Conservation (phyloP, 2,329 filamentous ascomycete genomes). For the Xylaria sp. region DNA sequence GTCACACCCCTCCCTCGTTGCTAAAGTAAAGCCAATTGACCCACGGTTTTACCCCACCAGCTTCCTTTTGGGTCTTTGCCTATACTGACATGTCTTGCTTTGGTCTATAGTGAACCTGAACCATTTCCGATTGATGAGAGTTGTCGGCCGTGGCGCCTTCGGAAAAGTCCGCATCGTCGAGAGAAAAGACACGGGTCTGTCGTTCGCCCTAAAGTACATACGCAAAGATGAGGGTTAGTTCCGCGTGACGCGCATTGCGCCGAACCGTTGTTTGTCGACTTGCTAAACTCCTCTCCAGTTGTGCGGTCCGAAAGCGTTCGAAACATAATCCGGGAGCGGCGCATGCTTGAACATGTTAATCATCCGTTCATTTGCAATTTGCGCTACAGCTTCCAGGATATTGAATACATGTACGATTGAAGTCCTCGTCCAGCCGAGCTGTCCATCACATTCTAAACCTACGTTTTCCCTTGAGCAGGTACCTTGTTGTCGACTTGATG, state of each 20-base stretch:
- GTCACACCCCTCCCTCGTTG: not conserved
- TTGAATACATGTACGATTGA: slow-evolving; percentile 83
- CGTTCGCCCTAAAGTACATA: slow-evolving; percentile 97
- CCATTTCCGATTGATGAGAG: slow-evolving; percentile 89
- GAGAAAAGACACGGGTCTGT: slow-evolving; percentile 87
- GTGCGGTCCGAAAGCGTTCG: slow-evolving; percentile 95
- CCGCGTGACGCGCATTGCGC: slow-evolving; percentile 3
- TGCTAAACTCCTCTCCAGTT: slow-evolving; percentile 50
- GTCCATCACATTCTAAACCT: slow-evolving; percentile 18
- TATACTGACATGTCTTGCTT: slow-evolving; percentile 9
- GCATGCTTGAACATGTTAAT: slow-evolving; percentile 97
- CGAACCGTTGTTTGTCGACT: slow-evolving; percentile 4
- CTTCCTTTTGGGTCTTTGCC: not conserved
- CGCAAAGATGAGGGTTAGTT: slow-evolving; percentile 90
- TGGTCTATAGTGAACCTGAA: slow-evolving; percentile 75
- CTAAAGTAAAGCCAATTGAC: not conserved
- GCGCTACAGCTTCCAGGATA: slow-evolving; percentile 98
- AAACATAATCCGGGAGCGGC: slow-evolving; percentile 94
- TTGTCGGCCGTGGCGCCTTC: slow-evolving; percentile 96
- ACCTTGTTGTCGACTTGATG: slow-evolving; percentile 97
- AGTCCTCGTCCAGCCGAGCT: not conserved
- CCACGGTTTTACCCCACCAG: not conserved
- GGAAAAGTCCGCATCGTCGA: slow-evolving; percentile 98
- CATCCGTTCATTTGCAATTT: slow-evolving; percentile 98
- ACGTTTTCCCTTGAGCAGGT: slow-evolving; percentile 59